These are phyloP conservation scores for Annulohypoxylon maeteangense DNA, from an alignment of 495 filamentous ascomycete genomes.

Conservation along the genomic window DNA sequence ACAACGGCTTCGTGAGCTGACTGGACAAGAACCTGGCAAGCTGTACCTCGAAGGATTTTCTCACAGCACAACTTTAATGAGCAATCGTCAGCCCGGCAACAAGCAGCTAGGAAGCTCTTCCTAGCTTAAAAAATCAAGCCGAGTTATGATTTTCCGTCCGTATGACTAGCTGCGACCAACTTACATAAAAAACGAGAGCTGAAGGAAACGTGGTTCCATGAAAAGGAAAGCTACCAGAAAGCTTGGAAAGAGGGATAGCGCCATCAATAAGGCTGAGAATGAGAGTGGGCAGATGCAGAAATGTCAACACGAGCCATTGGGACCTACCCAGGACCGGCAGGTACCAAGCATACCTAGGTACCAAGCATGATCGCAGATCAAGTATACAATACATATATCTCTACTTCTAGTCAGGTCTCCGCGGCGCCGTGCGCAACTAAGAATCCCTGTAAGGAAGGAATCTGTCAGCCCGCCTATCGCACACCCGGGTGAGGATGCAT, in stretches of 20 bases:
- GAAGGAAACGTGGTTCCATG: slow-evolving; percentile 25
- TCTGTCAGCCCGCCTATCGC: slow-evolving; percentile 36
- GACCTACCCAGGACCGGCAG: slow-evolving; percentile 36
- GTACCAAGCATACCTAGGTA: slow-evolving; percentile 43
- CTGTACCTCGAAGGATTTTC: slow-evolving; percentile 25
- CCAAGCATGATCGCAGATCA: slow-evolving; percentile 35
- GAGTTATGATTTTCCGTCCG: slow-evolving; percentile 18
- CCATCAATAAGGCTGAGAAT: slow-evolving; percentile 40
- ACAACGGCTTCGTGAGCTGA: slow-evolving; percentile 18
- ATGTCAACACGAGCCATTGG: slow-evolving; percentile 38
- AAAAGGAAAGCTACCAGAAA: slow-evolving; percentile 23
- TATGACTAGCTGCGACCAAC: slow-evolving; percentile 7
- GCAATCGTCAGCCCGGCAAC: slow-evolving; percentile 24
- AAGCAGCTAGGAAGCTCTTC: slow-evolving; percentile 7
- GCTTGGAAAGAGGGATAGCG: slow-evolving; percentile 29
- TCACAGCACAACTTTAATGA: slow-evolving; percentile 24
- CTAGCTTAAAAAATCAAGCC: slow-evolving; percentile 16
- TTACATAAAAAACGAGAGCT: slow-evolving; percentile 3
- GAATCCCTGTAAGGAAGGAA: slow-evolving; percentile 34
- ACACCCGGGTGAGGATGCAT: slow-evolving; percentile 20
- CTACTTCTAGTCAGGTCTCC: slow-evolving; percentile 28
- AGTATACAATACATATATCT: slow-evolving; percentile 32
- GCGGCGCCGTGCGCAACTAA: slow-evolving; percentile 30
- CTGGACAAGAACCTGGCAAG: slow-evolving; percentile 20
- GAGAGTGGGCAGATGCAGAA: slow-evolving; percentile 16